Conservation (phyloP, 768 basidiomycete genomes). For the Termitomyces sp. region DNA sequence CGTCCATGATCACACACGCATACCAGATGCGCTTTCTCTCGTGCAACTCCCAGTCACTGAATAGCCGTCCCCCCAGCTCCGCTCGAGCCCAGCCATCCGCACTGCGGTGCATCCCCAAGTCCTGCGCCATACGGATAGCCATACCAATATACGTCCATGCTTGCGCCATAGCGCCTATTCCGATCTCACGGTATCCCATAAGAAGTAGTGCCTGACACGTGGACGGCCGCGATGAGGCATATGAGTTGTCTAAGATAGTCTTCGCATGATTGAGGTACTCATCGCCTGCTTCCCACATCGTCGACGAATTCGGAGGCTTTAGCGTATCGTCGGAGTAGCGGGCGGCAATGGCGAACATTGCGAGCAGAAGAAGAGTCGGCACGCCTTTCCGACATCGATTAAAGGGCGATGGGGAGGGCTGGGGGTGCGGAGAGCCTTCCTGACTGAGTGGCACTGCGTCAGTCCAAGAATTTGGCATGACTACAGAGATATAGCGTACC, state of each 20-base stretch:
- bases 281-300: constrained; percentile 86
- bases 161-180: constrained; percentile 86
- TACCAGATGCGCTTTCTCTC: constrained; percentile 77
- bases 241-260: constrained; percentile 57
- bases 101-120: constrained; percentile 77
- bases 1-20: constrained; percentile 75
- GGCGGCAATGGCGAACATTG: constrained; percentile 83
- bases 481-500: constrained; percentile 22
- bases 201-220: constrained; percentile 80
- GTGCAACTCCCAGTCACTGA: constrained; percentile 58
- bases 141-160: constrained; percentile 86
- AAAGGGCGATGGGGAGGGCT: constrained; percentile 29
- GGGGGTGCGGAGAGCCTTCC: constrained; percentile 15
- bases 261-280: constrained; percentile 68
- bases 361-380: constrained; percentile 67
- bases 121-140: constrained; percentile 92
- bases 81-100: constrained; percentile 75
- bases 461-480: background rate
- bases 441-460: constrained; percentile 19
- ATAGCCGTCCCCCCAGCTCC: constrained; percentile 53
- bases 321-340: constrained; percentile 51
- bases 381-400: constrained; percentile 42
- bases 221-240: constrained; percentile 67
- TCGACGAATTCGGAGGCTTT: constrained; percentile 39
- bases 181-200: constrained; percentile 81